Base-by-base conservation (phyloP, 1,284 basidiomycete species). In the Cerioporus squamosus region DNA sequence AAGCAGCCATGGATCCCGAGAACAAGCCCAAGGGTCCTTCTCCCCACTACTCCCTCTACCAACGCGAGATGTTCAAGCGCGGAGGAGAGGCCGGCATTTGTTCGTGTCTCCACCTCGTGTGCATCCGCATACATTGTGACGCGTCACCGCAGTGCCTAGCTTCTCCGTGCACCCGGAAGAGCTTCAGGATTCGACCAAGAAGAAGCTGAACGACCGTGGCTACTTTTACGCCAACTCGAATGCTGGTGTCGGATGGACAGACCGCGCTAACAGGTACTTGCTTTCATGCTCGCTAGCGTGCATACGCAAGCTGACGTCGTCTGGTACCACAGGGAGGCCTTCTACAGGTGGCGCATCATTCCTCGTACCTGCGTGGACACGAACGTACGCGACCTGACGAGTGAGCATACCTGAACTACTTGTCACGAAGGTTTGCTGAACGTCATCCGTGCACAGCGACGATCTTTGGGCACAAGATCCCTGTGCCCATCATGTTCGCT, bases 351-450 rank as follows among this genome's bases (percentile, higher is more conserved):
- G 77, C 73, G 78, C 20, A 85, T 86, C 63, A 72, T 86, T 12
- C 84, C 85, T 10, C 76, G 81, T 15, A 81, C 85, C 74, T 77
- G 84, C n/a, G 81, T 84, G 9, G 82, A 86, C 67, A 85, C 84
- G 5, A 84, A 80, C 53, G 74, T 72, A 2, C 75, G 84, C n/a
- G 82, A 86, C 60, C 73, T 83, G 7, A 80, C 79, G 2, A 79
- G 78, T 79, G 59, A 40, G 75, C 64, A 6, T 2, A n/a, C 5
- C 14, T 18, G n/a, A 15, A 8, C 4, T 14, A n/a, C 12, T 14
- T 38, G 5, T 4, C 26, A 4, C n/a, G n/a, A n/a, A 36, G 8
- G 10, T 33, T 7, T 36, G 23, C 5, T 15, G 9, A 17, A 18
- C 3, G 12, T 5, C 23, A 24, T 40, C 12, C 20, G 33, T 17